A percentile compares a stretch with the other conserved stretches of the same genome.
Evolutionary conservation across 2,329 filamentous ascomycete species (phyloP).

Genomic region (Emergomyces pasteurianus): DNA sequence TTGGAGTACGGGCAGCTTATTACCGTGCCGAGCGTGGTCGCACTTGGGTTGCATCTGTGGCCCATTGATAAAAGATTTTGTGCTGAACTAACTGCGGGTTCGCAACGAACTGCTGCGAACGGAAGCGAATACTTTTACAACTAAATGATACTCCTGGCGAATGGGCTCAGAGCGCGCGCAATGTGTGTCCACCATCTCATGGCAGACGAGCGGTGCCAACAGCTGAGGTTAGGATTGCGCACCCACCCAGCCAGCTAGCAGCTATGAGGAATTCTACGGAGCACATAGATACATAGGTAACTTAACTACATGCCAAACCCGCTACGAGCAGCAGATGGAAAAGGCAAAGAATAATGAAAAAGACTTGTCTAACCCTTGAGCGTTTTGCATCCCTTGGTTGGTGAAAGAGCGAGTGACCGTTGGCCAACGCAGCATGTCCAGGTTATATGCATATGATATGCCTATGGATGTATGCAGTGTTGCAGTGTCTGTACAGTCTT

Average conservation of each 20-base stretch:
- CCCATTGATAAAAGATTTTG: too few relatives aligned
- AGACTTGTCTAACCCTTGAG: background rate
- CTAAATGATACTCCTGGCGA: background rate
- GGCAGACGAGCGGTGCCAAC: background rate
- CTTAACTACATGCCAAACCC: background rate
- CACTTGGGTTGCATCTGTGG: background rate
- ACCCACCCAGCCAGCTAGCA: background rate
- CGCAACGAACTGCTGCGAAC: constrained; percentile 2
- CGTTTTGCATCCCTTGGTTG: background rate
- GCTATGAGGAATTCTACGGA: background rate
- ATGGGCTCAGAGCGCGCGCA: background rate
- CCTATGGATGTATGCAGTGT: background rate
- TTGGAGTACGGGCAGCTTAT: background rate
- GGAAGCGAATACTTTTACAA: background rate
- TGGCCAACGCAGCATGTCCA: background rate
- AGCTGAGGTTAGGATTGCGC: background rate
- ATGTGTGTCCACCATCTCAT: background rate
- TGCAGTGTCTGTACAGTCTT: background rate
- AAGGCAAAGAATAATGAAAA: background rate
- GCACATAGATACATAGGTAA: background rate
- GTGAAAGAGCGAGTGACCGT: background rate
- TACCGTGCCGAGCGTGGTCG: background rate
- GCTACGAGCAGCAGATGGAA: background rate
- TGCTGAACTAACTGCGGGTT: background rate
- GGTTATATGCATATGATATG: background rate